Percentiles rank a stretch among this genome's conserved stretches.
Conservation (phyloP, 2,329 filamentous ascomycete genomes). For the Fusarium sp. region DNA sequence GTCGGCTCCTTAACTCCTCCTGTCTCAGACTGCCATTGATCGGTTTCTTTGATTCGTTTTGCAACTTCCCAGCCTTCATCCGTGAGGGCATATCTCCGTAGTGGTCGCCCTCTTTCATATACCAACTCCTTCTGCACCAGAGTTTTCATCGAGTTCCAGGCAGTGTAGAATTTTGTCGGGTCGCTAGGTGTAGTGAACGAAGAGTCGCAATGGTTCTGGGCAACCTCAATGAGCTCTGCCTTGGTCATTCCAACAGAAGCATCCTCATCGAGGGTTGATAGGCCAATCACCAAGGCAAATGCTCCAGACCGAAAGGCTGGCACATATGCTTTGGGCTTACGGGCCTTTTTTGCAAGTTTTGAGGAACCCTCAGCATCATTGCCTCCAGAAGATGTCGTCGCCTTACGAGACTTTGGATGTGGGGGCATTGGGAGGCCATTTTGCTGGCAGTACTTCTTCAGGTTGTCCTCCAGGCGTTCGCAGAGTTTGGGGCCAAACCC, state of each 20-base stretch:
- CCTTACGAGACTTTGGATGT: constrained; percentile 61
- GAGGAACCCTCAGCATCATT: constrained; percentile 51
- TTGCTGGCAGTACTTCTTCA: constrained; percentile 71
- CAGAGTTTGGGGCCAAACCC: constrained; percentile 81
- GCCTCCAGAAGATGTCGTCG: constrained; percentile 45
- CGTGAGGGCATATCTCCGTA: constrained; percentile 76
- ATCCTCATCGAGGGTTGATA: constrained; percentile 70
- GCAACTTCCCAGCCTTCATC: constrained; percentile 85
- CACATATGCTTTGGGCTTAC: constrained; percentile 76
- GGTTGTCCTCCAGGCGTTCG: constrained; percentile 72
- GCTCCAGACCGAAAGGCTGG: constrained; percentile 78
- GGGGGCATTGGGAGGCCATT: constrained; percentile 77
- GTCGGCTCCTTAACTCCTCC: constrained; percentile 15
- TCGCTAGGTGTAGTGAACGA: constrained; percentile 78
- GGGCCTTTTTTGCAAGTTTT: constrained; percentile 66
- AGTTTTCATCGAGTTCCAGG: constrained; percentile 87
- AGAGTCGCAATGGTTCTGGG: constrained; percentile 78
- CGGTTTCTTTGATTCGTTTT: constrained; percentile 69
- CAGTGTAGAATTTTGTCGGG: constrained; percentile 78
- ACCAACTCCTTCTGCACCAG: constrained; percentile 80
- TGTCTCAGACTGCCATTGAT: constrained; percentile 50
- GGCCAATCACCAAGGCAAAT: constrained; percentile 77
- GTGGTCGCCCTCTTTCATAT: constrained; percentile 75
- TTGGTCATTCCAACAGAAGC: constrained; percentile 71
- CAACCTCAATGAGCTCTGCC: constrained; percentile 73